Percentiles rank a stretch among this genome's conserved stretches.
Evolutionary conservation across 2,329 filamentous ascomycete genomes (phyloP).

Genomic region (Aspergillus candidus): DNA sequence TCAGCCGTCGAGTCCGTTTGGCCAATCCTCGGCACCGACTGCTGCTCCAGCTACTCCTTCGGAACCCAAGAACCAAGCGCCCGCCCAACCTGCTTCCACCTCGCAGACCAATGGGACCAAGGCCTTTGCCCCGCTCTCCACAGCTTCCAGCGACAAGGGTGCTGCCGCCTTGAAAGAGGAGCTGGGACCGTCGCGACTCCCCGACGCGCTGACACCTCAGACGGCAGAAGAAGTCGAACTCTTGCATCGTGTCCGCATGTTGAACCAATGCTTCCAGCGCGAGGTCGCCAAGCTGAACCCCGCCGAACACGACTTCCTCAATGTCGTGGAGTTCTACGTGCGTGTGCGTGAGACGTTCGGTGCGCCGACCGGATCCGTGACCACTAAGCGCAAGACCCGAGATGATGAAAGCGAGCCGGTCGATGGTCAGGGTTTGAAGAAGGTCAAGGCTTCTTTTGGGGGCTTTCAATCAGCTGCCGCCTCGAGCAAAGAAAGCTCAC

Average conservation of each 20-base stretch:
- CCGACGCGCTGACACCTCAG: conserved; percentile 14
- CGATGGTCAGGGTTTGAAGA: conserved; percentile 16
- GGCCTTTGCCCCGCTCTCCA: conserved; percentile 1
- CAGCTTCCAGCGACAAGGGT: conserved; percentile 1
- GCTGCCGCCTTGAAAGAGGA: conserved; percentile 7
- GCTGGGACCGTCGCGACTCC: conserved; percentile 14
- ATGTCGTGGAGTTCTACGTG: conserved; percentile 33
- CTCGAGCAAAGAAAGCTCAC: neutral
- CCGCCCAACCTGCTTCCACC: conserved; percentile 1
- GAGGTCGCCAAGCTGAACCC: conserved; percentile 28
- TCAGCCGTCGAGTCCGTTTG: neutral
- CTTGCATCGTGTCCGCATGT: conserved; percentile 25
- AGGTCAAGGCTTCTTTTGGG: conserved; percentile 15
- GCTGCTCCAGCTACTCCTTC: conserved; percentile 6
- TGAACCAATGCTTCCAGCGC: conserved; percentile 33
- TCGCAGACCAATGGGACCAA: conserved; percentile 10
- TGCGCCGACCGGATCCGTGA: conserved; percentile 23
- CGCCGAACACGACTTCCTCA: conserved; percentile 29
- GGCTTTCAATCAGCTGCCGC: neutral
- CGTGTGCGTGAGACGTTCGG: conserved; percentile 34
- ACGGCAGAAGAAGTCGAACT: conserved; percentile 16
- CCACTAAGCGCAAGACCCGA: conserved; percentile 23
- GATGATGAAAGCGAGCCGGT: conserved; percentile 14
- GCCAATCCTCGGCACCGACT: neutral
- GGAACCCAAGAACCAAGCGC: conserved; percentile 6